These are phyloP conservation scores for Lepidium africanum DNA, from an alignment of 345 rosid genomes.

Conservation along the genomic window DNA sequence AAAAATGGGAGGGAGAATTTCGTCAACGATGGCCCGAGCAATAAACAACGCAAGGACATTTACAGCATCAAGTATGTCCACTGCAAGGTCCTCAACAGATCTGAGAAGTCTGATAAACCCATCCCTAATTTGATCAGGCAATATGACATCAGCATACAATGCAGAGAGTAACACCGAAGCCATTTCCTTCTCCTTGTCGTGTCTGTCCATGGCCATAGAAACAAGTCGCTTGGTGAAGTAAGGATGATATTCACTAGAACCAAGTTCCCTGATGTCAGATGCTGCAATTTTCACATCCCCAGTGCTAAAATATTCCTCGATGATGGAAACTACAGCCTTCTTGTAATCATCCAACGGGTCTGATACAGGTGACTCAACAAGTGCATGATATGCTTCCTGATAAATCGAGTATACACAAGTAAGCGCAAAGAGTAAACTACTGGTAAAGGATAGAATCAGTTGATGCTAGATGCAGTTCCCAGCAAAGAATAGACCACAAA, in stretches of 20 bases:
- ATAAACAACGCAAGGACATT: slow-evolving; percentile 86
- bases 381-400: slow-evolving; percentile 86
- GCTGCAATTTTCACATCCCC: slow-evolving; percentile 92
- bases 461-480: not conserved
- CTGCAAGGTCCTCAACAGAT: slow-evolving; percentile 91
- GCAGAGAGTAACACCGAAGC: slow-evolving; percentile 92
- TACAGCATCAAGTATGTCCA: slow-evolving; percentile 87
- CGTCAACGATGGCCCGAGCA: slow-evolving; percentile 96
- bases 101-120: slow-evolving; percentile 96
- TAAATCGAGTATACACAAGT: not conserved
- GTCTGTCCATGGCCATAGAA: slow-evolving; percentile 98
- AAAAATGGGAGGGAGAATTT: slow-evolving; percentile 90
- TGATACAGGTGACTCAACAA: slow-evolving; percentile 70
- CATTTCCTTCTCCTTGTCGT: slow-evolving; percentile 99
- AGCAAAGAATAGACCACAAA: not conserved
- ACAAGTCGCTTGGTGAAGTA: slow-evolving; percentile 86
- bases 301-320: slow-evolving; percentile 88
- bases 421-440: not conserved
- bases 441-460: not conserved
- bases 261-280: slow-evolving; percentile 92
- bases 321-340: slow-evolving; percentile 70
- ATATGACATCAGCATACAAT: slow-evolving; percentile 85
- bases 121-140: slow-evolving; percentile 81
- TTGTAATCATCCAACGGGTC: slow-evolving; percentile 95
- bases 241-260: slow-evolving; percentile 81